Base-by-base conservation (phyloP, 345 rosid genomes). In the Brassica nigra region DNA sequence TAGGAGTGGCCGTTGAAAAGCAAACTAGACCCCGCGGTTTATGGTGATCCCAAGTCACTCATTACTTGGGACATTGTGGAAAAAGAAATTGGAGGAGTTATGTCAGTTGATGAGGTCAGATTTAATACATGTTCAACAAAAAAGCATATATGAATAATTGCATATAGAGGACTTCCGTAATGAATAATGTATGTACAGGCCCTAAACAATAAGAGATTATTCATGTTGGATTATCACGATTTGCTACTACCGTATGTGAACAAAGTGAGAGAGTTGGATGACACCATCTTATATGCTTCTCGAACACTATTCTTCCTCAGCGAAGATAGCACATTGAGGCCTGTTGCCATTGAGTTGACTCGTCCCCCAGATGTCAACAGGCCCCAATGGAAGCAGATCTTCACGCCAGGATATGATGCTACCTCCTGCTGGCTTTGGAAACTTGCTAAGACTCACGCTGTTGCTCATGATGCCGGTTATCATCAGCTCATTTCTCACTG, bases 1-100 rank as follows among this genome's bases (percentile, higher is more conserved):
- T 71, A 91, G 98, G 96, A 94, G 72, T 94, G 94, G 96, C 98
- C 98, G 5, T 29, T 92, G 82, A 88, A 76, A 81, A 92, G 98
- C 76, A 79, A 83, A 18, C 90, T 94, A 7, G 98, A 94, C 73
- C 90, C 96, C 0, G 57, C 9, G 5, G 79, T 85, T 3, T 94
- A 92, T 3, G 97, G 98, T 11, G 85, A 90, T 0, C 74, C 87
- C 0, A 89, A 80, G 66, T 94, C 98, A 18, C 87, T 83, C 39
- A 88, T 94, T 75, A 92, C 97, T 7, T 72, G 81, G 63, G 90
- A 90, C 23, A 47, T 89, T 12, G 58, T 92, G 0, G 86, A 89
- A 80, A 58, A 16, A 29, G 86, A 89, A 70, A 88, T 94, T 10
- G 75, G 70, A 82, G 98, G 96, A 8, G 58, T 77, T 23, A 71